These are phyloP conservation scores for Strobilomyces dryophilus DNA, from an alignment of 768 basidiomycete genomes.

Conservation along the genomic window DNA sequence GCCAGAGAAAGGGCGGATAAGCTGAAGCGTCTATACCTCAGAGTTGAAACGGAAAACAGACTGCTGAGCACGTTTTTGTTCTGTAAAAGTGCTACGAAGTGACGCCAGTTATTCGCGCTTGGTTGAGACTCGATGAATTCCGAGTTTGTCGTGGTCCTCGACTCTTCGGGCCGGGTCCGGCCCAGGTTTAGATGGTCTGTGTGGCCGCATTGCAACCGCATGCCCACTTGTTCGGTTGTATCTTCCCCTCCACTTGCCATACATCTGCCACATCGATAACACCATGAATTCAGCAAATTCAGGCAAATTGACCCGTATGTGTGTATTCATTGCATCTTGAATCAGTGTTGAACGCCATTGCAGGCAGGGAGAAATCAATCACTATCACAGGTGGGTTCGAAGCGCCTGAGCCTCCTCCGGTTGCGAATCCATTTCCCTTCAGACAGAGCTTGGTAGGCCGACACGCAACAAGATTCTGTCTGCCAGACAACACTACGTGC, in stretches of 20 bases:
- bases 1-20: background rate
- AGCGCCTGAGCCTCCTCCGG: too few relatives aligned
- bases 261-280: background rate
- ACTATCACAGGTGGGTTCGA: background rate
- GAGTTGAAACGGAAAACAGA: background rate
- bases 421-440: background rate
- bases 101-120: too few relatives aligned
- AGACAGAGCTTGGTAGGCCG: background rate
- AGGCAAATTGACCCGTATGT: background rate
- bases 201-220: too few relatives aligned
- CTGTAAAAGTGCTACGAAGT: too few relatives aligned
- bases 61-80: conserved; percentile 8
- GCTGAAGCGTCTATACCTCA: conserved; percentile 11
- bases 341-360: background rate
- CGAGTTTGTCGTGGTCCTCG: too few relatives aligned
- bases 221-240: too few relatives aligned
- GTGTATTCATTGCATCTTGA: background rate
- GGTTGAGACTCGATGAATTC: too few relatives aligned
- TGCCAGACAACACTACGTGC: background rate
- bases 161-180: too few relatives aligned
- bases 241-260: background rate
- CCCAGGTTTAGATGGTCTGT: too few relatives aligned
- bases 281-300: background rate
- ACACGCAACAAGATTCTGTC: background rate
- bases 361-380: background rate